Evolutionary conservation across 2,329 filamentous ascomycete genomes (phyloP).

Genomic region (Aureobasidium mangrovei): DNA sequence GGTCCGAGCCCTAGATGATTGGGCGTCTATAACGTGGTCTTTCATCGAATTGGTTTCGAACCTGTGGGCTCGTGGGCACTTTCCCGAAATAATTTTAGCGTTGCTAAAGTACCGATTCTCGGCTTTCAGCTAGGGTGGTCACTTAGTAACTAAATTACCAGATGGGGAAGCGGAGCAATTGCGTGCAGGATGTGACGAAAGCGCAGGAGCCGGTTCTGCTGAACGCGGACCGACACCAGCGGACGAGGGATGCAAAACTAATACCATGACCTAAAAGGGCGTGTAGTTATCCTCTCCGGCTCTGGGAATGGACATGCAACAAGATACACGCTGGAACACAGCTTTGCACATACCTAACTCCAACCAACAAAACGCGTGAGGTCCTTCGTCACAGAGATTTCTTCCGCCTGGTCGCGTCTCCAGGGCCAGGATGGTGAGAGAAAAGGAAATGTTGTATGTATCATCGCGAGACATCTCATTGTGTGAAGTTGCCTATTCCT

Average conservation of each 20-base stretch:
- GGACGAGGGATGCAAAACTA: no score
- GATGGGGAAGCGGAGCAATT: background rate
- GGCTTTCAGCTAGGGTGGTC: background rate
- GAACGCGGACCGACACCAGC: no score
- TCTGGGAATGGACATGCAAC: no score
- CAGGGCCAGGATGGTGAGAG: background rate
- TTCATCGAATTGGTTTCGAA: no score
- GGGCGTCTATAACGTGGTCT: background rate
- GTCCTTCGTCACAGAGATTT: no score
- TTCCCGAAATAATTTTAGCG: background rate
- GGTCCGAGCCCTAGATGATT: constrained; percentile 4
- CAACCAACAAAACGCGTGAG: no score
- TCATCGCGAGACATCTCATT: background rate
- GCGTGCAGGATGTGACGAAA: background rate
- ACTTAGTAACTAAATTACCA: background rate
- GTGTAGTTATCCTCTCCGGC: no score
- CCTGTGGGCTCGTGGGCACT: no score
- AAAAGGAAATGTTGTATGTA: background rate
- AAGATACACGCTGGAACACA: no score
- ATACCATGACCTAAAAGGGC: no score
- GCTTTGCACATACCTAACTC: no score
- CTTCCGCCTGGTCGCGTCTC: background rate
- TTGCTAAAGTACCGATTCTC: background rate
- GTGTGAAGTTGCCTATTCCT: background rate
- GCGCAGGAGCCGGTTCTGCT: no score